These are phyloP conservation scores for Parsonsia alboflavescens DNA, from an alignment of 257 asterid species.

Conservation along the genomic window DNA sequence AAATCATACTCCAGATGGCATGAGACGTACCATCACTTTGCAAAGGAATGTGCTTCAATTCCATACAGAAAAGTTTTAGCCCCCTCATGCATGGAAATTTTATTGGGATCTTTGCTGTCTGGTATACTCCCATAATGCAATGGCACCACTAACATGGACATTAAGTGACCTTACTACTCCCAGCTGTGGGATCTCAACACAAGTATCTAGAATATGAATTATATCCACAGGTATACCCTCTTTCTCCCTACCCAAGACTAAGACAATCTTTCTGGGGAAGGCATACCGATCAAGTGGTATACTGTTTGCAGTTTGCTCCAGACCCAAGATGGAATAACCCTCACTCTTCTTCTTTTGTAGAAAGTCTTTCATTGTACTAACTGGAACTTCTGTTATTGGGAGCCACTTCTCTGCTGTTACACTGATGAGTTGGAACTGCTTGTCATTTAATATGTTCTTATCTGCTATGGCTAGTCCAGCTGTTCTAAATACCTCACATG, in stretches of 20 bases:
- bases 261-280: conserved; percentile 62
- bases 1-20: background rate
- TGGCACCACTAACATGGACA: conserved; percentile 97
- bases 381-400: conserved; percentile 82
- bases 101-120: conserved; percentile 58
- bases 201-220: conserved; percentile 82
- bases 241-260: conserved; percentile 91
- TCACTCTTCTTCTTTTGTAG: conserved; percentile 76
- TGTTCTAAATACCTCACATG: conserved; percentile 92
- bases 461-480: conserved; percentile 76
- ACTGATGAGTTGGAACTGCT: conserved; percentile 98
- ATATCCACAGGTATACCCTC: conserved; percentile 95
- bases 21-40: background rate
- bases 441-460: conserved; percentile 66
- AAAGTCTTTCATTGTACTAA: conserved; percentile 54
- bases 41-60: background rate
- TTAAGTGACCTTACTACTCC: conserved; percentile 93
- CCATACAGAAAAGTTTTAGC: background rate
- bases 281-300: conserved; percentile 63
- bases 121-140: conserved; percentile 96
- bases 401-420: conserved; percentile 98
- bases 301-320: conserved; percentile 98
- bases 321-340: conserved; percentile 76
- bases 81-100: background rate
- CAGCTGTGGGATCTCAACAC: conserved; percentile 90